Evolutionary conservation across 2,329 filamentous ascomycete genomes (phyloP), one percentile per base, ranked within the genome.

Genomic region (Zymoseptoria ardabiliae): DNA sequence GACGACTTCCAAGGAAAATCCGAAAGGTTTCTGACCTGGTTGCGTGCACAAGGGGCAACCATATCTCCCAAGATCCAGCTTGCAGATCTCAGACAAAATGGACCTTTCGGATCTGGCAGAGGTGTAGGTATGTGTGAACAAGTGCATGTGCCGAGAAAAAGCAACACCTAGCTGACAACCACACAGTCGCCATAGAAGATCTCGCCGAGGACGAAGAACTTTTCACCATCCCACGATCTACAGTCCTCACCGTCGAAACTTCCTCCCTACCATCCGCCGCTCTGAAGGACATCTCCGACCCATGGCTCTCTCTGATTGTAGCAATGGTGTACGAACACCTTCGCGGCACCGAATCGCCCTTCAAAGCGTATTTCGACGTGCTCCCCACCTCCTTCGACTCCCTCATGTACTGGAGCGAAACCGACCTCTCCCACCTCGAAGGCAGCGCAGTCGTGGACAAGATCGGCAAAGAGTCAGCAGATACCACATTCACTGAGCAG

Each of bases 381-480:
- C 79, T 96, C 4, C 91, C 91, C 2, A 71, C 71, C 56, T 69
- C 76, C 1, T 96, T 96, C 70, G 84, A 94, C 72, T 95, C 90
- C 2, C 82, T 93, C 64, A 96, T 97, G 89, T 96, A 92, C 76
- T 97, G 92, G 92, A 78, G 82, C 1, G 77, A 81, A 0, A 75
- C 78, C 0, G 91, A 96, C 72, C 78, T 96, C 2, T 75, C 78
- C 0, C 80, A 87, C 68, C 82, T 96, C 8, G 87, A 93, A 74
- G 89, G 87, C 19, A 92, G 89, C 70, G 83, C 89, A 0, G 83
- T 94, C n/a, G 72, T 86, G 2, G 75, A 82, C 62, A 93, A 91
- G 71, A 88, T 96, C 63, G 91, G 91, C 53, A 89, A 85, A 65
- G 78, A 82, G 4, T 79, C 83, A 57, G 90, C 91, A 2, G 86